phyloP scores from a whole-genome alignment of 768 basidiomycete species.

The Mycena indigotica region DNA sequence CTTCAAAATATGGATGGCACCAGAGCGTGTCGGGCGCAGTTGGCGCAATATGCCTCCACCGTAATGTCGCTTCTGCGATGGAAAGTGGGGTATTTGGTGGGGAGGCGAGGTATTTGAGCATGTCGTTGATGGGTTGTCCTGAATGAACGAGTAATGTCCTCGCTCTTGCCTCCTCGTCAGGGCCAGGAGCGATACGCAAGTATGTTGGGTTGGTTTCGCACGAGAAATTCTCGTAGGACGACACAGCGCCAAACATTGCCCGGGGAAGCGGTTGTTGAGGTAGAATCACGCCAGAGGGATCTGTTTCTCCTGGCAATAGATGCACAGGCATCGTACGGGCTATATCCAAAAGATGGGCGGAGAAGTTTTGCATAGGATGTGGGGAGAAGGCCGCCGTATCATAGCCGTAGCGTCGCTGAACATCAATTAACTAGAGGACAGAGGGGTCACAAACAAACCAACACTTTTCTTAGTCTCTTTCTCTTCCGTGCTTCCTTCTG shows the following conservation, averaged over 20 bases:
- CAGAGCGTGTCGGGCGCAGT: slow-evolving; percentile 98
- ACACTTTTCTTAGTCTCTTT: slow-evolving; percentile 60
- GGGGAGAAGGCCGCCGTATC: slow-evolving; percentile 69
- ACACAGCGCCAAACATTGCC: slow-evolving; percentile 80
- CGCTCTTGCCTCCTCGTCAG: slow-evolving; percentile 34
- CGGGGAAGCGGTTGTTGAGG: slow-evolving; percentile 94
- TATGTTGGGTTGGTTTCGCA: slow-evolving; percentile 92
- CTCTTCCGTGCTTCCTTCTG: slow-evolving; percentile 30
- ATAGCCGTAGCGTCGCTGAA: slow-evolving; percentile 66
- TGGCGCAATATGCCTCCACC: slow-evolving; percentile 97
- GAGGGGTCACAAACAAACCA: slow-evolving; percentile 30
- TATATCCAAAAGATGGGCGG: slow-evolving; percentile 73
- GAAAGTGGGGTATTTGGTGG: slow-evolving; percentile 72
- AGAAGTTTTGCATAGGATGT: slow-evolving; percentile 72
- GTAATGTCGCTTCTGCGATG: slow-evolving; percentile 76
- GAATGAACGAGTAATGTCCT: slow-evolving; percentile 80
- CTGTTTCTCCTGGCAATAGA: slow-evolving; percentile 82
- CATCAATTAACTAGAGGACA: slow-evolving; percentile 9
- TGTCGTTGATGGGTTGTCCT: slow-evolving; percentile 93
- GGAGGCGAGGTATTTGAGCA: slow-evolving; percentile 87
- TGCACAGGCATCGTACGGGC: slow-evolving; percentile 80
- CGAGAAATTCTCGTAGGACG: slow-evolving; percentile 61
- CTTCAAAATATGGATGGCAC: slow-evolving; percentile 91
- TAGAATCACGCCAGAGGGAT: slow-evolving; percentile 86
- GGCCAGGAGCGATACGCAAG: slow-evolving; percentile 60